These are phyloP conservation scores for Ascochyta viciae-villosae DNA, from an alignment of 2,329 filamentous ascomycete species.

Conservation along the genomic window DNA sequence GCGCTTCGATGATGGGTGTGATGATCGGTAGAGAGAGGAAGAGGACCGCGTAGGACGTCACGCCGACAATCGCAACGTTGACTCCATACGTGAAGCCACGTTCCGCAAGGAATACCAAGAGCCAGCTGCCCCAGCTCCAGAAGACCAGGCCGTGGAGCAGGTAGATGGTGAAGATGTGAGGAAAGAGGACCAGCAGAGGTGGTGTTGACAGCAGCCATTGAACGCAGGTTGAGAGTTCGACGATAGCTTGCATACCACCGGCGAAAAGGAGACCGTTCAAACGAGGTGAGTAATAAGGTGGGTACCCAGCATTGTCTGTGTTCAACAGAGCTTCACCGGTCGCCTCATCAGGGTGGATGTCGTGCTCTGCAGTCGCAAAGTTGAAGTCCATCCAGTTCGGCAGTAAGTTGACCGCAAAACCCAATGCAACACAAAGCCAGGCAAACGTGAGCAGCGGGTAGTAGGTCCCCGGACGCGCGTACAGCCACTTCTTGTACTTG, in stretches of 20 bases:
- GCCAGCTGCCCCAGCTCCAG: slow-evolving; percentile 52
- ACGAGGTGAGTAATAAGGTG: slow-evolving; percentile 54
- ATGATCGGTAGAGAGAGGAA: slow-evolving; percentile 45
- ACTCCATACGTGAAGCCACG: slow-evolving; percentile 43
- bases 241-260: slow-evolving; percentile 47
- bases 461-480: slow-evolving; percentile 44
- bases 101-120: slow-evolving; percentile 44
- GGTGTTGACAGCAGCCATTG: slow-evolving; percentile 53
- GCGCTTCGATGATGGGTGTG: slow-evolving; percentile 49
- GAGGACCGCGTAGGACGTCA: slow-evolving; percentile 47
- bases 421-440: slow-evolving; percentile 36
- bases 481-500: slow-evolving; percentile 52
- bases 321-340: slow-evolving; percentile 49
- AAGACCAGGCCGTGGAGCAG: slow-evolving; percentile 58
- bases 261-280: slow-evolving; percentile 55
- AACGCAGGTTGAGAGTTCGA: slow-evolving; percentile 43
- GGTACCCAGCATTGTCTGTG: slow-evolving; percentile 48
- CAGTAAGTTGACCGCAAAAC: slow-evolving; percentile 49
- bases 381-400: slow-evolving; percentile 48
- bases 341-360: slow-evolving; percentile 52
- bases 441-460: slow-evolving; percentile 48
- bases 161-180: slow-evolving; percentile 60
- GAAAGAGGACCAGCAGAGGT: slow-evolving; percentile 53
- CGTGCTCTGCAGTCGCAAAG: slow-evolving; percentile 51
- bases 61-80: slow-evolving; percentile 45